Evolutionary conservation across 2,329 filamentous ascomycete species (phyloP), one percentile per base, ranked within the genome.

Genomic region (Fusarium austroafricanum): DNA sequence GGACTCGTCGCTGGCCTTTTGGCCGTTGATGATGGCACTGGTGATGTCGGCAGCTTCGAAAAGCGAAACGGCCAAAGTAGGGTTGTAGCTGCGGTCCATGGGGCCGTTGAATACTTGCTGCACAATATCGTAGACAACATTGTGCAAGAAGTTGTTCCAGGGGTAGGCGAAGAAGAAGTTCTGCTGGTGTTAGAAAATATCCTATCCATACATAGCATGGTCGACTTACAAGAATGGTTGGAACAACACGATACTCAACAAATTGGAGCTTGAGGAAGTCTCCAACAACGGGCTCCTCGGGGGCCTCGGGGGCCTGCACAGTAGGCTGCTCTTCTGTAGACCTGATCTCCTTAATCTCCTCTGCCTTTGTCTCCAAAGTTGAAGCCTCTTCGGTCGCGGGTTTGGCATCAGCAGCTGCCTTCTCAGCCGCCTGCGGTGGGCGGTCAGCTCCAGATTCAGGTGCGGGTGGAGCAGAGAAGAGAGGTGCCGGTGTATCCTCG

Each of bases 131-230:
- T 99, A 99, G 46, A 99, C 96, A 42, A 99, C 96, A 75, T 99
- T 99, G 81, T 99, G 96, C 43, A 99, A 86, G 76, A 99, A 99
- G 79, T 99, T 99, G 80, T 99, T 99, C 96, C 96, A 99, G 2
- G 96, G 95, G 75, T 98, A 99, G 61, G 91, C 89, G 83, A 99
- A 99, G 82, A 99, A 99, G 83, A 98, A 98, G 58, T 94, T 92
- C 93, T 96, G 68, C 3, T 8, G 2, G 23, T 9, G 51, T 73
- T 67, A 75, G 71, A 49, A 51, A 12, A 35, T 14, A 23, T 38
- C 33, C 29, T 38, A 7, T 26, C 29, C 6, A 39, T 7, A 11
- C 5, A 39, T 7, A 11, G 20, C 11, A 38, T 8, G 12, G 12
- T 6, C 20, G 21, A 38, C 91, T 86, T 85, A 97, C 94, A 77